A percentile compares a stretch with the other conserved stretches of the same genome.
phyloP scores from a whole-genome alignment of 257 asterid genomes.

The Anisodus tanguticus region DNA sequence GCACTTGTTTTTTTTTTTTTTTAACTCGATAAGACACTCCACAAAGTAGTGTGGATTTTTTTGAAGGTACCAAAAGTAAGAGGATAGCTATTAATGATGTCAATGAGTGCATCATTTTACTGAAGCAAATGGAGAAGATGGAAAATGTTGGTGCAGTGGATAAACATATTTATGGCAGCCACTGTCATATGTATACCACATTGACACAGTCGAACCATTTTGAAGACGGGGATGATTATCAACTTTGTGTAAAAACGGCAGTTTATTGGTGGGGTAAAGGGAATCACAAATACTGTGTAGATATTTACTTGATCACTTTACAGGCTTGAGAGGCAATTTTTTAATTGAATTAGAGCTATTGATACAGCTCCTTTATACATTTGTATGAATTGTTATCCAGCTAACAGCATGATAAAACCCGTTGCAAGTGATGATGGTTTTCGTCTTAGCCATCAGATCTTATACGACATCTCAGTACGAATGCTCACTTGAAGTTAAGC shows the following conservation, averaged over 20 bases:
- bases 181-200: not conserved
- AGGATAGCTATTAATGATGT: not conserved
- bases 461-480: not conserved
- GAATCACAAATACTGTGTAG: not conserved
- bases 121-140: too few species aligned
- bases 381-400: not conserved
- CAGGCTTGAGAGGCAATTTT: constrained; percentile 9
- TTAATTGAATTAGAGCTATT: not conserved
- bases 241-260: not conserved
- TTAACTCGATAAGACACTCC: not conserved
- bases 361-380: not conserved
- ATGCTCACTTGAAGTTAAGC: not conserved
- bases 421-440: constrained; percentile 2
- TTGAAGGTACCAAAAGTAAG: not conserved
- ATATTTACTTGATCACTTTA: not conserved
- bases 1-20: not conserved
- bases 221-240: not conserved
- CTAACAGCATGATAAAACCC: not conserved
- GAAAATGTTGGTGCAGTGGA: too few species aligned
- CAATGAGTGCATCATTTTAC: constrained; percentile 10
- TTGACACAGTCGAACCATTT: not conserved
- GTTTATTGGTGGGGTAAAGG: not conserved
- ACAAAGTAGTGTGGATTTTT: not conserved
- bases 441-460: not conserved
- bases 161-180: not conserved